Conservation (phyloP, 2,329 filamentous ascomycete species). For the Aspergillus sclerotialis region DNA sequence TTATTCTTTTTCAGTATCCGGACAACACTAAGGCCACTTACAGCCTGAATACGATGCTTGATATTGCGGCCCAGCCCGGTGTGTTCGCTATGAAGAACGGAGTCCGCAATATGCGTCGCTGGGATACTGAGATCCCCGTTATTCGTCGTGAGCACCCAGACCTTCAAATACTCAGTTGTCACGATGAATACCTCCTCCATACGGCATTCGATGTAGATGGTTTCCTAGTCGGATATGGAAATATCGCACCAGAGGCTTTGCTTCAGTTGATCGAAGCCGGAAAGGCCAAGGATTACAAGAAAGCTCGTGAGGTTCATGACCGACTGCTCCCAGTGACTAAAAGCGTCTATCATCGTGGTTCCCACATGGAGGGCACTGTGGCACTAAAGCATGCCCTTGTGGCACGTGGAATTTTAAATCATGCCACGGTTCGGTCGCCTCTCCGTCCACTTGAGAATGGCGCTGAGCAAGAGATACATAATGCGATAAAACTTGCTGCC, state of each 20-base stretch:
- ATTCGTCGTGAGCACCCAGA: slow-evolving; percentile 44
- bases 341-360: slow-evolving; percentile 49
- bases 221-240: slow-evolving; percentile 50
- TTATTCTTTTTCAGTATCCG: slow-evolving; percentile 50
- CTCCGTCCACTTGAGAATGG: slow-evolving; percentile 27
- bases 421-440: slow-evolving; percentile 46
- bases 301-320: slow-evolving; percentile 45
- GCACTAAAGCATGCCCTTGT: slow-evolving; percentile 48
- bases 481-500: slow-evolving; percentile 7
- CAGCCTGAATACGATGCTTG: slow-evolving; percentile 46
- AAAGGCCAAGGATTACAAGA: slow-evolving; percentile 43
- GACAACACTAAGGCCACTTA: slow-evolving; percentile 50
- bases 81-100: slow-evolving; percentile 54
- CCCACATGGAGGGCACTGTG: slow-evolving; percentile 50
- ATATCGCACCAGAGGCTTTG: slow-evolving; percentile 45
- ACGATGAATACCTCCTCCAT: slow-evolving; percentile 49
- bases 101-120: slow-evolving; percentile 51
- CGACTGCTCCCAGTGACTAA: slow-evolving; percentile 46
- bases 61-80: slow-evolving; percentile 46
- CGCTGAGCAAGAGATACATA: slow-evolving; percentile 12
- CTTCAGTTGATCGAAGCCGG: slow-evolving; percentile 47
- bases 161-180: slow-evolving; percentile 46
- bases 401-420: slow-evolving; percentile 43
- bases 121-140: slow-evolving; percentile 50
- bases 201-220: slow-evolving; percentile 48